Evolutionary conservation across 768 basidiomycete species (phyloP), one percentile per base, ranked within the genome.

Genomic region (Tylopilus intermedius): DNA sequence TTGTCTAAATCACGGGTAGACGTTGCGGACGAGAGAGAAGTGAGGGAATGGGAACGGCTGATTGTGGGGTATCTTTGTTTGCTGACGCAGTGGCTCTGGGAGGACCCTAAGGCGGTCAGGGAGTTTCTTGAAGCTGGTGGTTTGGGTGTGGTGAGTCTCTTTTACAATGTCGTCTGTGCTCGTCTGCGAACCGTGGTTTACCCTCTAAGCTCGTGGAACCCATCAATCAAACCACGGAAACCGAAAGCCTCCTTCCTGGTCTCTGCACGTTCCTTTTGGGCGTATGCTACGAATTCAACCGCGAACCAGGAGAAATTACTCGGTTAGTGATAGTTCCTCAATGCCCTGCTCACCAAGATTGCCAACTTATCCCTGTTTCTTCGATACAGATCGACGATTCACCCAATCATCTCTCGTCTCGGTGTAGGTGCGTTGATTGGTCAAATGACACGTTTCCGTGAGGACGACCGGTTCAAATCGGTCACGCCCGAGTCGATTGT

Each of bases 11-110:
- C 81, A 7, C 76, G 90, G 32, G 61, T 61, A 11, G 65, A 70
- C 11, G 7, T 32, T 11, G 73, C 82, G 10, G 76, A 86, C 58
- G 82, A 82, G 37, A 76, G 76, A 42, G 90, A 94, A 60, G 78
- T 81, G 13, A 75, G 87, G 45, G 94, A 96, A 62, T 97, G 94
- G 92, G 92, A 93, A 56, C 77, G 92, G 53, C 74, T 95, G 44
- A 84, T 94, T 62, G 83, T 90, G 8, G 88, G 85, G 0, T 95
- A 97, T 64, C 74, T 98, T 33, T 81, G 82, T 45, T 68, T 96
- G 49, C 76, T 99, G 30, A 77, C 82, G 4, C 91, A 94, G 56
- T 99, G 96, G 96, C 75, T 96, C 7, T 99, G 94, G 94, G 95
- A 98, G 62, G 94, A 96, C 61, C 84, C 94, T 0, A 80, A 76